Percentiles rank a stretch among this genome's conserved stretches.
Conservation (phyloP, 306 rosid genomes). For the Albizia julibrissin region DNA sequence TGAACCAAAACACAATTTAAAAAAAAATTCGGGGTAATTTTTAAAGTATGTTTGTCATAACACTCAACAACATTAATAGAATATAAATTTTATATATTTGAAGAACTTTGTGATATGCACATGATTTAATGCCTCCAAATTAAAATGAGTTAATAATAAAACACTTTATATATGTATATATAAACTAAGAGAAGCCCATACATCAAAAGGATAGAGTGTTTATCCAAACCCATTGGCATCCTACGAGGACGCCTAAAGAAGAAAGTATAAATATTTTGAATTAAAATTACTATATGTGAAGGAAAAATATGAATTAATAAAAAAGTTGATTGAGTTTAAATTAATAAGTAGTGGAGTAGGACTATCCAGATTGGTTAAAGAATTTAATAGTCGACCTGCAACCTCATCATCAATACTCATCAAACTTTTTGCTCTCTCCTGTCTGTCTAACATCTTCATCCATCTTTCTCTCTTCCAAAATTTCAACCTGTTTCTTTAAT, state of each 20-base stretch:
- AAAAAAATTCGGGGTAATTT: no score
- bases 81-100: not conserved
- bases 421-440: not conserved
- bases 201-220: not conserved
- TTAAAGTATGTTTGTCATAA: not conserved
- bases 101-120: not conserved
- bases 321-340: not conserved
- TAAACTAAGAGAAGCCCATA: not conserved
- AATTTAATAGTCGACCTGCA: constrained; percentile 39
- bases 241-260: not conserved
- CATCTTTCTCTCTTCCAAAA: not conserved
- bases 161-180: not conserved
- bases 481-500: not conserved
- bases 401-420: constrained; percentile 27
- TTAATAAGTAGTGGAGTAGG: not conserved
- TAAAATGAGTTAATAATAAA: not conserved
- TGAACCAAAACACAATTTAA: not conserved
- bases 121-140: not conserved
- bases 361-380: constrained; percentile 30
- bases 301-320: no score
- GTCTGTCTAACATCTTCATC: not conserved
- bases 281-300: not conserved
- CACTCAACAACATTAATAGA: not conserved
- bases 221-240: not conserved
- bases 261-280: not conserved